Evolutionary conservation across 2,329 filamentous ascomycete genomes (phyloP), one percentile per base, ranked within the genome.

Genomic region (Elsinoe necatrix): DNA sequence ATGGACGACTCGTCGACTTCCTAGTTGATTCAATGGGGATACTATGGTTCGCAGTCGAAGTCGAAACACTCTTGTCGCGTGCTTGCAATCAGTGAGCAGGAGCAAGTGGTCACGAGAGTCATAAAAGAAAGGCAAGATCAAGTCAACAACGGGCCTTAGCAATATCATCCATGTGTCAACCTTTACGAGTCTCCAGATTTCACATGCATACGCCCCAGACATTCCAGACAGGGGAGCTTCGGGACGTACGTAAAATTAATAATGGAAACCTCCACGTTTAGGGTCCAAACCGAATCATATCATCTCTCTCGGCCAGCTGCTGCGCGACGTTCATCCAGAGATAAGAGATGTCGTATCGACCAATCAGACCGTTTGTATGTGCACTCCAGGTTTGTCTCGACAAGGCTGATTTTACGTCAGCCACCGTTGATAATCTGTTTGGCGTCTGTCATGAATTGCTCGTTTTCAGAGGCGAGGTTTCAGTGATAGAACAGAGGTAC

Each of bases 241-340:
- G 48, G 20, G 31, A 37, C 25, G 52, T 55, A 55, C 52, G 52
- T 55, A 55, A 55, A 55, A 55, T 55, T 55, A 55, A 55, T 55
- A 55, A 55, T 42, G 39, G 37, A 55, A 55, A 55, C 29, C 9
- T 27, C 48, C 29, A 16, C 29, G 20, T 52, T 52, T 35, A 29
- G 48, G 48, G 45, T 25, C 25, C 27, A 34, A 50, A 31, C 45
- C 45, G 27, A 34, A 50, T 31, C 27, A 50, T 31, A 50, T 31
- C 27, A 50, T 31, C 23, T 34, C 29, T 50, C 45, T 34, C 27
- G 29, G 23, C 45, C 45, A 31, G 45, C 14, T 50, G 45, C 25
- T 50, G 45, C 45, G 45, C 48, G 48, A 52, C 31, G 31, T 52
- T 52, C 48, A n/a, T 14, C 16, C 25, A 21, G 31, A 52, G 48